A percentile compares a stretch with the other conserved stretches of the same genome.
Conservation (phyloP, 306 rosid genomes). For the Sesbania bispinosa region DNA sequence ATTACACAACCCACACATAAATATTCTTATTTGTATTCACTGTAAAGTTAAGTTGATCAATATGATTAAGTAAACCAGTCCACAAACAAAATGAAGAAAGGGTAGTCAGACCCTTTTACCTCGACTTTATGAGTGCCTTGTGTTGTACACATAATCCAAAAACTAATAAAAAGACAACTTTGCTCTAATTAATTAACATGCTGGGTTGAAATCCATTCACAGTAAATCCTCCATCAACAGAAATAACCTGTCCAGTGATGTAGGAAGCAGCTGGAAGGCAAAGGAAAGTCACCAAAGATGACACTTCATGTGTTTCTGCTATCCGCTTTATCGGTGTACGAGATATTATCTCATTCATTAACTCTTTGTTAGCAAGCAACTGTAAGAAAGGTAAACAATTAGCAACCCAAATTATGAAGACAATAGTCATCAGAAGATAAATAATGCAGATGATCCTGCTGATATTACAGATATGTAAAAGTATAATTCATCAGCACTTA, state of each 20-base stretch:
- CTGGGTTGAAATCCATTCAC: constrained; percentile 56
- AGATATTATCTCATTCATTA: constrained; percentile 38
- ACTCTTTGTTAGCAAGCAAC: constrained; percentile 47
- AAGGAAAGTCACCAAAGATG: constrained; percentile 79
- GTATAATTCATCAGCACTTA: not conserved
- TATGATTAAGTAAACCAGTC: not conserved
- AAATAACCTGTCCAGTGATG: constrained; percentile 70
- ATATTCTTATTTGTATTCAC: too few relatives aligned
- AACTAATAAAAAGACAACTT: not conserved
- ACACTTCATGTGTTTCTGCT: constrained; percentile 76
- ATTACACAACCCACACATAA: too few relatives aligned
- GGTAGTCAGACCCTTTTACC: not conserved
- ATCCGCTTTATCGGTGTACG: constrained; percentile 62
- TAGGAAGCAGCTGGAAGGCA: constrained; percentile 87
- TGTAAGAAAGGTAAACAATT: constrained; percentile 23
- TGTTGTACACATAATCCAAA: not conserved
- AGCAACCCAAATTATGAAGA: not conserved
- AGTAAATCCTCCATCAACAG: constrained; percentile 79
- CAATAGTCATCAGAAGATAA: not conserved
- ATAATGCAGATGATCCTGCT: not conserved
- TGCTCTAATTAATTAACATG: constrained; percentile 30
- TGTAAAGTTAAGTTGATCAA: not conserved
- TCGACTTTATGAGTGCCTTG: not conserved
- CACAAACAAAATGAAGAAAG: not conserved
- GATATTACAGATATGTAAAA: not conserved